Evolutionary conservation across 129 eudicot genomes (phyloP).

Genomic region (Sambucus nigra): DNA sequence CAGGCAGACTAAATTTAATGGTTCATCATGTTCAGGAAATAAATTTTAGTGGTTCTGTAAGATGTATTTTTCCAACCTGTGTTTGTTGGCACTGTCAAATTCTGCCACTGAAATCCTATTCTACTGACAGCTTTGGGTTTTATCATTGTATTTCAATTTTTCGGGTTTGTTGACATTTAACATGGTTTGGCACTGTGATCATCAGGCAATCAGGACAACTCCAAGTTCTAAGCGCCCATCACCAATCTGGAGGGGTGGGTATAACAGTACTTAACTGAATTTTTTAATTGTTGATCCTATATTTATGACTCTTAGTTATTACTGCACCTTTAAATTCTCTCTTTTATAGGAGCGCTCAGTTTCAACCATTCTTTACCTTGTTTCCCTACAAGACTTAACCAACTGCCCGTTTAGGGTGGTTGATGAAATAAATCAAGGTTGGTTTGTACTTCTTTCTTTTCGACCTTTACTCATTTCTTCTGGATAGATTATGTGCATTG

Average conservation of each 20-base stretch:
- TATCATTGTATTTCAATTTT: no score
- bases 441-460: neutral
- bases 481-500: neutral
- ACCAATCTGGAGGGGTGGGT: conserved; percentile 99
- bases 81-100: neutral
- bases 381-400: conserved; percentile 95
- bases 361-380: conserved; percentile 94
- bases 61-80: neutral
- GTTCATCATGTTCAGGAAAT: neutral
- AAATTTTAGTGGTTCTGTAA: neutral
- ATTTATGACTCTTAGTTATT: conserved; percentile 11
- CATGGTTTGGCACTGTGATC: conserved; percentile 13
- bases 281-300: conserved; percentile 9
- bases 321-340: neutral
- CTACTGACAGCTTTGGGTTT: no score
- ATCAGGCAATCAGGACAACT: conserved; percentile 79
- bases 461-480: neutral
- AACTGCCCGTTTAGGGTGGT: conserved; percentile 96
- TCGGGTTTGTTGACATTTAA: no score
- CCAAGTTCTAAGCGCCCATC: conserved; percentile 93
- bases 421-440: conserved; percentile 98
- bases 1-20: conserved; percentile 1
- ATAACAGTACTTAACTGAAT: conserved; percentile 11
- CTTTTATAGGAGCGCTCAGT: conserved; percentile 85
- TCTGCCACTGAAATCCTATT: neutral